Evolutionary conservation across 805 yeast species (phyloP), one percentile per base, ranked within the genome.

Genomic region (Pichia occidentalis): DNA sequence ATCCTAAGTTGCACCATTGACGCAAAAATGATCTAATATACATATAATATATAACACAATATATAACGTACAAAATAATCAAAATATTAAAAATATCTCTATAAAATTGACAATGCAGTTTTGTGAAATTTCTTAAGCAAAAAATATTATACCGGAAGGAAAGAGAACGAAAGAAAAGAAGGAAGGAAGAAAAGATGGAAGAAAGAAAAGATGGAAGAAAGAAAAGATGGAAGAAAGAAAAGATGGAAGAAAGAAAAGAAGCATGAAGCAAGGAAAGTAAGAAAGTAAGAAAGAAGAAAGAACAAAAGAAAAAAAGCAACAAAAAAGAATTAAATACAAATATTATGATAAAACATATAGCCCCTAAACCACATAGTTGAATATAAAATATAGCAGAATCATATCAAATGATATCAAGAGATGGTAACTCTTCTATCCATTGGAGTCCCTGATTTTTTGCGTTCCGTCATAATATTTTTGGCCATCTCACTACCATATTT

Each of bases 401-500:
- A n/a, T n/a, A n/a, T n/a, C n/a, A n/a, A 28, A 28, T 7, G 13
- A 9, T 28, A 5, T 36, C 21, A 37, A 30, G 19, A 12, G 2
- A 37, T 46, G 24, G 56, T 52, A 5, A 58, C 52, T 26, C 63
- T 38, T 29, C 63, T 37, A 39, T 59, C 61, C 11, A 50, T 47
- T 18, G 44, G 49, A 31, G 46, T 45, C 13, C 61, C 61, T 21
- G 36, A 43, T 10, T 32, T 26, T 30, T 49, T 56, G 22, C 62
- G 43, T 8, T 52, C 49, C 17, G 48, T 49, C 61, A 65, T 54
- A 9, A 67, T 70, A 46, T 60, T 62, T 24, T 70, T 70, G 17
- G 81, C 78, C 30, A 64, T 62, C 5, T 59, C 67, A 31, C 67
- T 70, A 10, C 85, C 85, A 43, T 67, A 68, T 42, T 68, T 67